phyloP scores from a whole-genome alignment of 2,329 filamentous ascomycete genomes.

The Aspergillus flavus region DNA sequence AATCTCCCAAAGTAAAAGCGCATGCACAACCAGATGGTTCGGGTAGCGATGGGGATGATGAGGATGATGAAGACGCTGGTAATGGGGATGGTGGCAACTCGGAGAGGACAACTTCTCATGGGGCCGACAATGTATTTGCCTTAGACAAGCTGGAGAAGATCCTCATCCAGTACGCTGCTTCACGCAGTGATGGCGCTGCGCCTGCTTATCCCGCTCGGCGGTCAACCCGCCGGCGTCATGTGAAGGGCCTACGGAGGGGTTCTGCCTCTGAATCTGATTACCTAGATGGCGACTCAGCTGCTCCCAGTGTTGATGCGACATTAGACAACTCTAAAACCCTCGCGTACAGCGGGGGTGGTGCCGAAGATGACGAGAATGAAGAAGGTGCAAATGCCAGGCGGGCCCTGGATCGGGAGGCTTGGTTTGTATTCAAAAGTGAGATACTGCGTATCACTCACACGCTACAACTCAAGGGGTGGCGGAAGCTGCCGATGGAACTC shows the following conservation, averaged over 20 bases:
- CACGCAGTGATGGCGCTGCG: slow-evolving; percentile 30
- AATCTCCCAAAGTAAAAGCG: slow-evolving; percentile 55
- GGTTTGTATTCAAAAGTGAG: slow-evolving; percentile 88
- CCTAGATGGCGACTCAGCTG: slow-evolving; percentile 75
- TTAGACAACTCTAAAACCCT: slow-evolving; percentile 91
- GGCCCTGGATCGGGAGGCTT: slow-evolving; percentile 73
- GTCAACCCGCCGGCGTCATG: slow-evolving; percentile 35
- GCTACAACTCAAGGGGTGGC: slow-evolving; percentile 87
- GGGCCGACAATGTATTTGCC: slow-evolving; percentile 71
- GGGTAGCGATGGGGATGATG: slow-evolving; percentile 33
- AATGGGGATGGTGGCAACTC: slow-evolving; percentile 23
- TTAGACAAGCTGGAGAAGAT: slow-evolving; percentile 82
- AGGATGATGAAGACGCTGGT: slow-evolving; percentile 23
- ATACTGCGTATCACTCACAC: slow-evolving; percentile 89
- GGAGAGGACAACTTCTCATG: slow-evolving; percentile 55
- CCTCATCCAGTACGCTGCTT: slow-evolving; percentile 43
- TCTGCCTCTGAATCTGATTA: slow-evolving; percentile 84
- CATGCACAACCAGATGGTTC: slow-evolving; percentile 44
- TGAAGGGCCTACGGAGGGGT: slow-evolving; percentile 43
- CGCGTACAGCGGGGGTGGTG: slow-evolving; percentile 66
- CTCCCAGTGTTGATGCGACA: slow-evolving; percentile 79
- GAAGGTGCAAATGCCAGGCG: slow-evolving; percentile 50
- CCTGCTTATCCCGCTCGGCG: slow-evolving; percentile 25
- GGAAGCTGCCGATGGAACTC: slow-evolving; percentile 65
- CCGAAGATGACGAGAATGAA: slow-evolving; percentile 46